Conservation (phyloP, 2,329 filamentous ascomycete species). For the Rhynchosporium graminicola region DNA sequence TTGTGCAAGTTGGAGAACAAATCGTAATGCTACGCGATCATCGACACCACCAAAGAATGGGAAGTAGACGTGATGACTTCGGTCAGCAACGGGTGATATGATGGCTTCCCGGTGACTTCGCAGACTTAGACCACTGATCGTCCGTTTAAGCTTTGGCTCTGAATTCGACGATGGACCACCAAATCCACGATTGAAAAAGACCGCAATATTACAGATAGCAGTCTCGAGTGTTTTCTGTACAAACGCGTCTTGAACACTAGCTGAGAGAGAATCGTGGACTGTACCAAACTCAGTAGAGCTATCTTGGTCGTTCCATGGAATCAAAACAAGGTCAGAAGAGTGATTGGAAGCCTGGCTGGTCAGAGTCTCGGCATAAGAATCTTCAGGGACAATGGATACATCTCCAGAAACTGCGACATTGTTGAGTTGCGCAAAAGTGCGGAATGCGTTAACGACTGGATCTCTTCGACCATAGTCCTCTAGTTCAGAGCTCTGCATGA, state of each 20-base stretch:
- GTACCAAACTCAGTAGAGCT: conserved; percentile 63
- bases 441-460: conserved; percentile 88
- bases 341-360: conserved; percentile 69
- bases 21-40: conserved; percentile 74
- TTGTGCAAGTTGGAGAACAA: conserved; percentile 81
- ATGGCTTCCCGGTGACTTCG: conserved; percentile 57
- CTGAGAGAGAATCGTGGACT: conserved; percentile 58
- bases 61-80: conserved; percentile 80
- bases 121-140: conserved; percentile 59
- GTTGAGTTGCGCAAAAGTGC: conserved; percentile 81
- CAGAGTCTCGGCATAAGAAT: conserved; percentile 77
- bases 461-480: conserved; percentile 74
- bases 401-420: conserved; percentile 81
- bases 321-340: conserved; percentile 70
- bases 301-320: conserved; percentile 88
- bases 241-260: conserved; percentile 69
- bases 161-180: conserved; percentile 50
- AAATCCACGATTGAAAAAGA: conserved; percentile 76
- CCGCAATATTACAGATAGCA: conserved; percentile 67
- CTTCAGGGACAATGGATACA: conserved; percentile 76
- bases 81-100: conserved; percentile 61
- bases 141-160: conserved; percentile 45
- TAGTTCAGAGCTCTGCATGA: conserved; percentile 88
- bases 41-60: conserved; percentile 85
- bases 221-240: conserved; percentile 66